These are phyloP conservation scores for Neoarthrinium moseri DNA, from an alignment of 2,329 filamentous ascomycete genomes.

Conservation along the genomic window DNA sequence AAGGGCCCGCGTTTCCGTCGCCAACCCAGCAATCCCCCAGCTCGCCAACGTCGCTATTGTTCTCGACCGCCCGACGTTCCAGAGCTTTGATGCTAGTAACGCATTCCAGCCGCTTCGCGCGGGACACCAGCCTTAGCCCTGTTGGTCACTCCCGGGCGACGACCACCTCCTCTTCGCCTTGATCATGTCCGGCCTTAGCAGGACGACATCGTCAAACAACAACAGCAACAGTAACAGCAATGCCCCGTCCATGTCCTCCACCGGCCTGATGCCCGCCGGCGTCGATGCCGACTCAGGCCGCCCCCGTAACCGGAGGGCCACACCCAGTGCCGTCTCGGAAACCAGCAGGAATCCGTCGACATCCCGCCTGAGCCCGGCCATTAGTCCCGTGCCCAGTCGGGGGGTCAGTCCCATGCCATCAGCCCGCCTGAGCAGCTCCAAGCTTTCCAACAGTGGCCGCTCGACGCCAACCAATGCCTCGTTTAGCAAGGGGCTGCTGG, in stretches of 20 bases:
- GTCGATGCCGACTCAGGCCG: slow-evolving; percentile 43
- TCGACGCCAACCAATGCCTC: slow-evolving; percentile 29
- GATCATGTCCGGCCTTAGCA: slow-evolving; percentile 26
- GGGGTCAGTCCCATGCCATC: slow-evolving; percentile 49
- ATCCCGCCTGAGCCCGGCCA: slow-evolving; percentile 34
- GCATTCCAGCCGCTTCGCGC: slow-evolving; percentile 21
- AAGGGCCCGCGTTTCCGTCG: too few relatives aligned
- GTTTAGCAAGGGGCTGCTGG: slow-evolving; percentile 41
- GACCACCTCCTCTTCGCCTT: slow-evolving; percentile 10
- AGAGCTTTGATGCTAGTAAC: slow-evolving; percentile 22
- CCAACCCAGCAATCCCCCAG: too few relatives aligned
- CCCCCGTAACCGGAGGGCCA: slow-evolving; percentile 49
- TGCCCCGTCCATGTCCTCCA: slow-evolving; percentile 41
- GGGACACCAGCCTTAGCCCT: slow-evolving; percentile 17
- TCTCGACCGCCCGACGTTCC: slow-evolving; percentile 8
- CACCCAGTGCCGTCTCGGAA: slow-evolving; percentile 27
- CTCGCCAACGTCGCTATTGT: neutral
- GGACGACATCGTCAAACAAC: slow-evolving; percentile 16
- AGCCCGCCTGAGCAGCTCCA: slow-evolving; percentile 32
- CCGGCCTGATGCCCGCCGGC: slow-evolving; percentile 40
- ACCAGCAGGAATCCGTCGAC: slow-evolving; percentile 22
- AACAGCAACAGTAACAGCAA: too few relatives aligned
- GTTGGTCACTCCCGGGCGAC: slow-evolving; percentile 12
- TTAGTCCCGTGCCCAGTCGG: slow-evolving; percentile 39
- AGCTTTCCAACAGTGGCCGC: slow-evolving; percentile 21